Percentiles rank a stretch among this genome's conserved stretches.
Conservation (phyloP, 2,329 filamentous ascomycete genomes). For the Botrytis tulipae region DNA sequence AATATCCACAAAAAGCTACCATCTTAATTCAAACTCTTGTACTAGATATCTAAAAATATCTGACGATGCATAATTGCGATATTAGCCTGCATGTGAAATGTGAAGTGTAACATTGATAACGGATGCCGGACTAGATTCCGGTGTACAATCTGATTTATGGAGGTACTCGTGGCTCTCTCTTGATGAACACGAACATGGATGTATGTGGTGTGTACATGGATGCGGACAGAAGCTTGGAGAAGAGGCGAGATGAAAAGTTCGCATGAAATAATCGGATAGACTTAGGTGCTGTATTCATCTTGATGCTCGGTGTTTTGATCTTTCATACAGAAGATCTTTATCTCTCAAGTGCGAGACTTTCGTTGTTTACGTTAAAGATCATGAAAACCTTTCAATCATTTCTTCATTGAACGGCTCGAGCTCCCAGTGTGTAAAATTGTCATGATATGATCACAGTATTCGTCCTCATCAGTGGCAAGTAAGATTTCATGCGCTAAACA, state of each 20-base stretch:
- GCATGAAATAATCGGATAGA: neutral
- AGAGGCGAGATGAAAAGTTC: neutral
- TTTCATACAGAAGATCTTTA: neutral
- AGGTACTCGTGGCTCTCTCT: neutral
- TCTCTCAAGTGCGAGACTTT: neutral
- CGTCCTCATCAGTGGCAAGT: fast-evolving
- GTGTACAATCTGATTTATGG: neutral
- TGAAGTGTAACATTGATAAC: neutral
- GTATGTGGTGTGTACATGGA: neutral
- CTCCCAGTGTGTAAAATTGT: fast-evolving
- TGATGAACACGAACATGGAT: neutral
- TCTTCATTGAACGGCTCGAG: neutral
- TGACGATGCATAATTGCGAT: neutral
- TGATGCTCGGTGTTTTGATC: neutral
- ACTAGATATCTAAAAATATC: too few relatives aligned
- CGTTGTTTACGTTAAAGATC: too few relatives aligned
- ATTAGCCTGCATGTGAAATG: neutral
- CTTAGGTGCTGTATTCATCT: too few relatives aligned
- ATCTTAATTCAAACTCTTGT: too few relatives aligned
- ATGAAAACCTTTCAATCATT: neutral
- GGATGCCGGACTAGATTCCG: neutral
- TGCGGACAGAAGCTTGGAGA: neutral
- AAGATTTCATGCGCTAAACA: too few relatives aligned
- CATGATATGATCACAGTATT: neutral
- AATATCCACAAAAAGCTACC: neutral